Evolutionary conservation across 345 rosid species (phyloP).

Genomic region (Salix suchowensis): DNA sequence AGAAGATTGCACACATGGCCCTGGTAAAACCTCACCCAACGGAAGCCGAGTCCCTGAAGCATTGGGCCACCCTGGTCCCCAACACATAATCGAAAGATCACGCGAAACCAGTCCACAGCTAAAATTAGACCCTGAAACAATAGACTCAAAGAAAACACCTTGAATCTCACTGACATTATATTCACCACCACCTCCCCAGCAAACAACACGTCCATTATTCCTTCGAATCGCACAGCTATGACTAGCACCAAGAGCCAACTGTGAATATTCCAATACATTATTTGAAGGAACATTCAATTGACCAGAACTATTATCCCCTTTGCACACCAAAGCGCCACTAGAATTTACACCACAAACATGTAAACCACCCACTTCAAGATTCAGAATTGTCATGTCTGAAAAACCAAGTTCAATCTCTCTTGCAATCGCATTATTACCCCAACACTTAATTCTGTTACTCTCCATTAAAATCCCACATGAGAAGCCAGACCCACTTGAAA

Average conservation of each 20-base stretch:
- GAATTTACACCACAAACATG: conserved; percentile 74
- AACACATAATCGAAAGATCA: conserved; percentile 54
- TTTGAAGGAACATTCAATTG: conserved; percentile 50
- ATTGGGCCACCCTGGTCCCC: conserved; percentile 62
- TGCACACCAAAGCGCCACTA: conserved; percentile 51
- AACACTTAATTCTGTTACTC: conserved; percentile 35
- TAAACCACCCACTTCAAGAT: conserved; percentile 51
- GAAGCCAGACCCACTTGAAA: conserved; percentile 70
- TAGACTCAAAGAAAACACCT: conserved; percentile 43
- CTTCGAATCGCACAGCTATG: conserved; percentile 59
- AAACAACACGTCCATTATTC: conserved; percentile 45
- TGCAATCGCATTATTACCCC: conserved; percentile 48
- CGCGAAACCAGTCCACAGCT: conserved; percentile 56
- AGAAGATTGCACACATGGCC: conserved; percentile 57
- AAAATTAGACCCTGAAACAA: conserved; percentile 65
- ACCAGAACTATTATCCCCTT: conserved; percentile 49
- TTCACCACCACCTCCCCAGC: conserved; percentile 67
- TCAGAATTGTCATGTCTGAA: conserved; percentile 42
- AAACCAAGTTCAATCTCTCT: conserved; percentile 42
- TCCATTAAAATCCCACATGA: conserved; percentile 53
- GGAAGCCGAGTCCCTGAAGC: conserved; percentile 25
- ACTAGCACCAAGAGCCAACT: conserved; percentile 53
- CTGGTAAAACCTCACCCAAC: conserved; percentile 52
- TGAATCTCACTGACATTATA: conserved; percentile 29
- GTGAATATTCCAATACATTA: conserved; percentile 30